These are phyloP conservation scores for Entomortierella parvispora DNA, from an alignment of 192 early-diverging fungal genomes.

Conservation along the genomic window DNA sequence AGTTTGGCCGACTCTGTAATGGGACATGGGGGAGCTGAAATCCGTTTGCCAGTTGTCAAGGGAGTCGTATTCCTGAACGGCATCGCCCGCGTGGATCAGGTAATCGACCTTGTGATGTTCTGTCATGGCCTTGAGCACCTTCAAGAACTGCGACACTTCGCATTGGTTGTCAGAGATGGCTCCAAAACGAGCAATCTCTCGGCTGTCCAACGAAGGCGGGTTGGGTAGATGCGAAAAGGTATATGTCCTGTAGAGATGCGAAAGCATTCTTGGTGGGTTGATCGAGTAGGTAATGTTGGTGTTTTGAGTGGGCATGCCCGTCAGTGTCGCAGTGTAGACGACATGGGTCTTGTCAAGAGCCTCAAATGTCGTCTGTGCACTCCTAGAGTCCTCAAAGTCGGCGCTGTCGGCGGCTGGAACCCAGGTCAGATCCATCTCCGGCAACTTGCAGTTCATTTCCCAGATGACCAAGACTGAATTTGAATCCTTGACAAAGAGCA, in stretches of 20 bases:
- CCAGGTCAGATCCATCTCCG: constrained; percentile 58
- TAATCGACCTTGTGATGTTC: constrained; percentile 57
- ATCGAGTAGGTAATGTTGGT: constrained; percentile 40
- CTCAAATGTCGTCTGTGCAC: constrained; percentile 12
- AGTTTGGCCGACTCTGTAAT: constrained; percentile 62
- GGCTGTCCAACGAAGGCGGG: constrained; percentile 52
- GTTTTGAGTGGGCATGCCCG: constrained; percentile 35
- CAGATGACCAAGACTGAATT: constrained; percentile 61
- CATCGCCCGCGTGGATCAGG: constrained; percentile 78
- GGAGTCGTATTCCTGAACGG: constrained; percentile 65
- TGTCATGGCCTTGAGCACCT: constrained; percentile 36
- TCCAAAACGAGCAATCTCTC: constrained; percentile 55
- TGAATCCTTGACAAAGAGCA: constrained; percentile 61
- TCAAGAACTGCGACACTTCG: constrained; percentile 42
- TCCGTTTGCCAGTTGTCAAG: constrained; percentile 79
- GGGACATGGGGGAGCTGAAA: constrained; percentile 69
- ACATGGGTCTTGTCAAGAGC: constrained; percentile 25
- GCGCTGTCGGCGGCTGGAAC: constrained; percentile 12
- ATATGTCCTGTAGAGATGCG: constrained; percentile 35
- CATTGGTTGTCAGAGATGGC: constrained; percentile 59
- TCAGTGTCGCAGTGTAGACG: constrained; percentile 35
- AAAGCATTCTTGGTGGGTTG: constrained; percentile 16
- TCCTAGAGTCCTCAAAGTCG: not conserved
- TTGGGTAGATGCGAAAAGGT: constrained; percentile 45
- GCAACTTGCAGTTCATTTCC: constrained; percentile 64